A percentile compares a stretch with the other conserved stretches of the same genome.
phyloP scores from a whole-genome alignment of 805 yeast genomes.

The Lachancea quebecensis region DNA sequence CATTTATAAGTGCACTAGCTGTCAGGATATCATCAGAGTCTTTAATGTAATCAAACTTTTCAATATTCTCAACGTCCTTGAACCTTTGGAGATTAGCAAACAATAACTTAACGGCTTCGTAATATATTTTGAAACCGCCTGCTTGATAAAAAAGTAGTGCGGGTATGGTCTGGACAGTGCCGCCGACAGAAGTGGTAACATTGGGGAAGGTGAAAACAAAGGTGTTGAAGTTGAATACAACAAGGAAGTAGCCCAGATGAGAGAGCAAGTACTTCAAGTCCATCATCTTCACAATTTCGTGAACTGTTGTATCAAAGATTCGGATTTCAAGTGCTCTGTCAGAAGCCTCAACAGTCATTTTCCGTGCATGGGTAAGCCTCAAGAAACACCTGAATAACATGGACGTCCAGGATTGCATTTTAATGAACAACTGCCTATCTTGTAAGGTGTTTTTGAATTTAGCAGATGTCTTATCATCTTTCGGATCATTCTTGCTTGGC shows the following conservation, averaged over 20 bases:
- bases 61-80: conserved; percentile 27
- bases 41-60: conserved; percentile 33
- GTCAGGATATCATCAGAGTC: conserved; percentile 34
- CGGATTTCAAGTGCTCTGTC: conserved; percentile 38
- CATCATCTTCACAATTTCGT: conserved; percentile 27
- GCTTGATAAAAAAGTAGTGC: conserved; percentile 45
- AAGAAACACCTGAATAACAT: conserved; percentile 39
- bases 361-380: conserved; percentile 41
- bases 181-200: conserved; percentile 23
- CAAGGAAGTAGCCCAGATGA: conserved; percentile 31
- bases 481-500: conserved; percentile 32
- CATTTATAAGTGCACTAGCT: conserved; percentile 36
- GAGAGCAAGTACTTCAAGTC: conserved; percentile 17
- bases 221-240: conserved; percentile 33
- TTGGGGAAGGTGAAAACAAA: conserved; percentile 32
- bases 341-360: conserved; percentile 18
- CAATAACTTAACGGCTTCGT: conserved; percentile 15
- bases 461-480: conserved; percentile 43
- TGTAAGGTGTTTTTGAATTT: conserved; percentile 58
- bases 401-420: conserved; percentile 41
- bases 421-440: conserved; percentile 43
- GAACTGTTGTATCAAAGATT: conserved; percentile 32
- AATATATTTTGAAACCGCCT: conserved; percentile 37
- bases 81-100: conserved; percentile 21
- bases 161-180: conserved; percentile 32